Base-by-base conservation (phyloP, 208 protist species). In the Herpetomonas samuelpessoai region DNA sequence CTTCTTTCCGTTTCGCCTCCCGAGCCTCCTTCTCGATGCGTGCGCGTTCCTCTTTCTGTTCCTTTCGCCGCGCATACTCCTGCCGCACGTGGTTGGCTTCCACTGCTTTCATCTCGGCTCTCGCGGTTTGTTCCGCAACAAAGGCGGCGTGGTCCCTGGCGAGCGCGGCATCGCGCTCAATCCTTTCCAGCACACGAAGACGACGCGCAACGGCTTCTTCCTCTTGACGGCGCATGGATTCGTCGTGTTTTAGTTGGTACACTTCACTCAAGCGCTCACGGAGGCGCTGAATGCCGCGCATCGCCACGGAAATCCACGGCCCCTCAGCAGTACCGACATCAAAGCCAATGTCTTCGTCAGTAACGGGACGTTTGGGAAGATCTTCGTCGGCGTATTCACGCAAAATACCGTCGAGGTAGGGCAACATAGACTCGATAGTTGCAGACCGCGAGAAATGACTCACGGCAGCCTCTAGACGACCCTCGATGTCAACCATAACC, bases 1-100 rank as follows among this genome's bases (percentile, higher is more conserved):
- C 73, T 6, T 59, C 62, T 38, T 76, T 28, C 3, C 70, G 61
- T 22, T 78, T 76, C 22, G 57, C 50, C 38, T 69, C 76, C 45
- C 60, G 27, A 6, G 29, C 53, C 38, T 30, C 59, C 9, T 54
- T 28, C n/a, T 75, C 52, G 0, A 68, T 56, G 21, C 24, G 44
- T 19, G 68, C 60, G 2, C 64, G 57, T 35, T 46, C 60, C 0
- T 28, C 61, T 27, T 26, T 47, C 27, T 53, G 41, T 19, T 69
- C 49, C 14, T 59, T 68, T 14, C 83, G 76, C 18, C 53, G 61
- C 52, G 19, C 7, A 2, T 61, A 47, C 47, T 76, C 71, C 30
- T 71, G 73, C 12, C 63, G 57, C 25, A 83, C 45, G 10, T 25
- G 26, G 31, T 50, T 52, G 0, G 75, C 41, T 61, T 70, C 35